phyloP scores from a whole-genome alignment of 805 yeast genomes.

The Kluyveromyces nonfermentans region DNA sequence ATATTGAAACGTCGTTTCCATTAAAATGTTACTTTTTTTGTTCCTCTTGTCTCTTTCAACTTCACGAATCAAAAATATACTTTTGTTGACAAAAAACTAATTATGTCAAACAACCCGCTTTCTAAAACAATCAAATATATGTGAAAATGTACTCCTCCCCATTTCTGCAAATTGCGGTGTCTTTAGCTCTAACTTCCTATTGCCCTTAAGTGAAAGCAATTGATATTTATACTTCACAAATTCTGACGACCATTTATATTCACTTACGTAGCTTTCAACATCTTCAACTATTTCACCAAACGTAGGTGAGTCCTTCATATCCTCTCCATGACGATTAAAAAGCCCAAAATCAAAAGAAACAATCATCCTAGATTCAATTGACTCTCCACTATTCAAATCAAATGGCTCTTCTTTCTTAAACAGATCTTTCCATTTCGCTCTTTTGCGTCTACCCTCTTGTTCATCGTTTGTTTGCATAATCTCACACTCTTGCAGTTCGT shows the following conservation, averaged over 20 bases:
- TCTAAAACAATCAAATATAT: neutral
- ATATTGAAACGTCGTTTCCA: neutral
- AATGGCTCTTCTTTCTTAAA: neutral
- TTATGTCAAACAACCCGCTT: neutral
- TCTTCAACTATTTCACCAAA: constrained; percentile 1
- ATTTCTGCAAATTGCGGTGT: constrained; percentile 2
- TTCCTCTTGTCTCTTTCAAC: too few species aligned
- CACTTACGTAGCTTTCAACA: neutral
- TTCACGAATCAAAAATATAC: neutral
- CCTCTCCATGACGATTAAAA: neutral
- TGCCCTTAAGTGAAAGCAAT: neutral
- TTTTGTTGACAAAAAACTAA: neutral
- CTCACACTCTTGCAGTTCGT: neutral
- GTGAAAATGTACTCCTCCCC: constrained; percentile 1
- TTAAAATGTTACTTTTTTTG: too few species aligned
- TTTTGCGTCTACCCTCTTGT: neutral
- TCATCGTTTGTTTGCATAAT: neutral
- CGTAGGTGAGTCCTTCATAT: neutral
- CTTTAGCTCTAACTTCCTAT: neutral
- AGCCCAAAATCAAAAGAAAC: neutral
- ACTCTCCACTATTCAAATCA: neutral
- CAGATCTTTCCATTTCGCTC: neutral
- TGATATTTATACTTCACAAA: neutral
- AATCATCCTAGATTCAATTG: neutral
- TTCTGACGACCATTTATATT: neutral